Evolutionary conservation across 2,329 filamentous ascomycete genomes (phyloP).

Genomic region (Colletotrichum higginsianum): DNA sequence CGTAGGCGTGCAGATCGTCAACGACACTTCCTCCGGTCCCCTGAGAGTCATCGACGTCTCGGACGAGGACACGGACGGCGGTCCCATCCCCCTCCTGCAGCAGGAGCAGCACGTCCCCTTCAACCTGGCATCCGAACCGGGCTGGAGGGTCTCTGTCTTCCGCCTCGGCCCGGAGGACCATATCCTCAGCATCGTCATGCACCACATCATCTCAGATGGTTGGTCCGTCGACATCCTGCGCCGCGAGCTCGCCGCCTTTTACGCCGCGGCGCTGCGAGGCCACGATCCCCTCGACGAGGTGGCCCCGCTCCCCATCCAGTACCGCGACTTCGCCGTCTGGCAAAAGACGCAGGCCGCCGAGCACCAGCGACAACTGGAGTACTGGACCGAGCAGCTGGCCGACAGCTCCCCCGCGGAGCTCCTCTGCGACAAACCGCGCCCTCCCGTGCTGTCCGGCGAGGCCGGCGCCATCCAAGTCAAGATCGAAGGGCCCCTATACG

Average conservation of each 20-base stretch:
- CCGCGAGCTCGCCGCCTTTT: conserved; percentile 45
- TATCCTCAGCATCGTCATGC: conserved; percentile 48
- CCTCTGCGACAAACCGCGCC: conserved; percentile 22
- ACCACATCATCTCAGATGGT: conserved; percentile 50
- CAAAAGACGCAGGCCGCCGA: conserved; percentile 44
- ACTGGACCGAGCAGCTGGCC: conserved; percentile 45
- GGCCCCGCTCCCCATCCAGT: conserved; percentile 45
- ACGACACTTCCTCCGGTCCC: not conserved
- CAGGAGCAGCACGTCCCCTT: conserved; percentile 46
- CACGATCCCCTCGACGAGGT: conserved; percentile 41
- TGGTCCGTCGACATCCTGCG: conserved; percentile 49
- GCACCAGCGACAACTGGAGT: conserved; percentile 43
- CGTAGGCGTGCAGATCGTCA: conserved; percentile 25
- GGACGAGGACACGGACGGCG: not conserved
- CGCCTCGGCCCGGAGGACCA: conserved; percentile 40
- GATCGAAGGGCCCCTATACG: conserved; percentile 29
- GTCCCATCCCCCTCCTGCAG: not conserved
- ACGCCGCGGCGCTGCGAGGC: conserved; percentile 36
- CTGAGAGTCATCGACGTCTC: conserved; percentile 21
- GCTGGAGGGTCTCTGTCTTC: conserved; percentile 44
- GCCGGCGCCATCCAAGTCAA: conserved; percentile 26
- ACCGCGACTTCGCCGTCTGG: conserved; percentile 46
- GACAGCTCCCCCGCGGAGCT: conserved; percentile 33
- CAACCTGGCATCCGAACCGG: conserved; percentile 44
- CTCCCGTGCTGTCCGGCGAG: conserved; percentile 16